Base-by-base conservation (phyloP, 495 filamentous ascomycete species). In the Podospora conica region DNA sequence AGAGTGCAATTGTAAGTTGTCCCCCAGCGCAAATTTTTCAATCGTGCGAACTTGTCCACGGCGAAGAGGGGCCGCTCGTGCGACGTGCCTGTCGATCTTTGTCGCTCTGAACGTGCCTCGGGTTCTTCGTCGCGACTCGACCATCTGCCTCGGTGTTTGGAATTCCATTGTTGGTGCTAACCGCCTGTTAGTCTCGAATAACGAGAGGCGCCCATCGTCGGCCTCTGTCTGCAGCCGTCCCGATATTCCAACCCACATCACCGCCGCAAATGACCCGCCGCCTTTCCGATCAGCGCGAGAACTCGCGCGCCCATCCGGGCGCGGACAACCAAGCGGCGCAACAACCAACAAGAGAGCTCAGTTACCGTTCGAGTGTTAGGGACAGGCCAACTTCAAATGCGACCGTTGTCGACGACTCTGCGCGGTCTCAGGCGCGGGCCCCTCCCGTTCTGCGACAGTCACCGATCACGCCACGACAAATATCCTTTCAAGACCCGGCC, bases 251-350 rank as follows among this genome's bases (percentile, higher is more conserved):
- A 53, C 70, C 76, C 21, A 65, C 74, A 6, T 81, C 79, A 2
- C 79, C 79, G 10, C 73, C 75, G 12, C 69, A 68, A 24, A 48
- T 75, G 5, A 67, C 71, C 58, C 78, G 81, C 8, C 78, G 81
- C 23, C 72, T 83, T 11, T 83, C 81, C 0, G 81, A 83, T 58
- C 79, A 77, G 55, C 76, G 81, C 61, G 79, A 83, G 33, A 72
- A 58, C 29, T 71, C 75, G 18, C 73, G 80, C 40, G 58, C 68
- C 53, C 78, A 77, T 48, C 71, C 66, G 12, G 48, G 65, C 24
- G 64, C 64, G 12, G 75, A 80, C 15, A 71, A 73, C 68, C 66
- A 76, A 68, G 21, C 76, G 28, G 29, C 69, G 65, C 68, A 78
- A 60, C 55, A 78, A 68, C 64, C 68, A 72, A 70, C 75, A 68